Base-by-base conservation (phyloP, 2,329 filamentous ascomycete species). In the Arachnopeziza araneosa region DNA sequence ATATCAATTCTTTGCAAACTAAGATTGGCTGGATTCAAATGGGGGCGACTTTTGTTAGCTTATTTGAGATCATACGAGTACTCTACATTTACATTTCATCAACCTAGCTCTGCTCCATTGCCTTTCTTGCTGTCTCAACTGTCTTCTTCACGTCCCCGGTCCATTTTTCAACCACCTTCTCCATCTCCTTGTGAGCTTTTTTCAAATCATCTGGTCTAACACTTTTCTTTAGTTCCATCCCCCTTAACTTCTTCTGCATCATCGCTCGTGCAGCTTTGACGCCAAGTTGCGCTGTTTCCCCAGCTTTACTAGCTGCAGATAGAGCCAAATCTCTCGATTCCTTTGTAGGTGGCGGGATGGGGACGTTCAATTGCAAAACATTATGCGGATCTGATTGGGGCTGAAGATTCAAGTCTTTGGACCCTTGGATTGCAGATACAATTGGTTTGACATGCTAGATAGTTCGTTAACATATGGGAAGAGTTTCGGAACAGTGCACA, bases 291-390 rank as follows among this genome's bases (percentile, higher is more conserved):
- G 72, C 70, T 36, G 61, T 66, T 52, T 74, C 71, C 5, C 73
- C 72, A 1, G 68, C 67, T 55, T 70, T 71, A n/a, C 59, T 67
- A 24, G 71, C 72, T 8, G 67, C 64, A 22, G 63, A 63, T 5
- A 72, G 60, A n/a, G 69, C 68, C 24, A 64, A 56, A 60, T 77
- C 75, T 24, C 80, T 74, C n/a, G 78, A 77, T 63, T 84, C 82
- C 55, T 80, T 82, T 0, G 82, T 85, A 0, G 82, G 81, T 5
- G 83, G 80, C 1, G 82, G 82, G 24, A 85, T 78, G 22, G 80
- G 78, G 21, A 85, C 75, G 55, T 80, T 76, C 9, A 85, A 74
- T 6, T 81, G 78, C n/a, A 78, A 75, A 0, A 79, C 74, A 49
- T 79, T 79, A 24, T 76, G 73, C 4, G 77, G 66, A 57, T 82